A percentile compares a stretch with the other conserved stretches of the same genome.
phyloP scores from a whole-genome alignment of 441 rosid genomes.

The Syzygium malaccense region DNA sequence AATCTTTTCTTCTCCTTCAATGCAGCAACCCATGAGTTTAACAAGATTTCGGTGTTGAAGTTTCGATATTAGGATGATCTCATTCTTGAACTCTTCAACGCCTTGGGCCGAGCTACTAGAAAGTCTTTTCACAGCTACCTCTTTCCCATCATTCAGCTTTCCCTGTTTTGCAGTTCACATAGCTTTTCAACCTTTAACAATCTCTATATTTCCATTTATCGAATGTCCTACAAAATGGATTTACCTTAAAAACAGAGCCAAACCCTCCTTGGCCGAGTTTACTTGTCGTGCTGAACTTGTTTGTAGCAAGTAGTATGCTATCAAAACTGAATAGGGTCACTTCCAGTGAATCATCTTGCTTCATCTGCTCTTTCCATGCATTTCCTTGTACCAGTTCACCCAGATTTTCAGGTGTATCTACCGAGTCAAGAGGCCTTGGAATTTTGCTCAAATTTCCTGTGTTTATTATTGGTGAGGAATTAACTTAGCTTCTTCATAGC shows the following conservation, averaged over 20 bases:
- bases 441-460: background rate
- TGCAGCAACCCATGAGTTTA: background rate
- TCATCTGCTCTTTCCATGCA: background rate
- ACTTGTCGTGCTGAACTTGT: background rate
- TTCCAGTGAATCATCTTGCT: background rate
- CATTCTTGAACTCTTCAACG: constrained; percentile 7
- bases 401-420: background rate
- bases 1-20: background rate
- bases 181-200: background rate
- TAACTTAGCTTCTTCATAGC: background rate
- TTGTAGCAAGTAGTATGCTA: background rate
- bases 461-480: background rate
- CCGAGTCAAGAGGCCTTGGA: background rate
- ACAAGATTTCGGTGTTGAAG: background rate
- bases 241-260: constrained; percentile 8
- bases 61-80: constrained; percentile 6
- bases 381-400: background rate
- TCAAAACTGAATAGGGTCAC: background rate
- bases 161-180: background rate
- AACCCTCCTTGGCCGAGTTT: constrained; percentile 8
- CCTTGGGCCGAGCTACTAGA: constrained; percentile 8
- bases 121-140: constrained; percentile 6
- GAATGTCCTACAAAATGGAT: background rate
- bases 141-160: background rate
- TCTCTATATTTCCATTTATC: background rate